These are phyloP conservation scores for Septoria petroselini DNA, from an alignment of 2,329 filamentous ascomycete species.

Conservation along the genomic window DNA sequence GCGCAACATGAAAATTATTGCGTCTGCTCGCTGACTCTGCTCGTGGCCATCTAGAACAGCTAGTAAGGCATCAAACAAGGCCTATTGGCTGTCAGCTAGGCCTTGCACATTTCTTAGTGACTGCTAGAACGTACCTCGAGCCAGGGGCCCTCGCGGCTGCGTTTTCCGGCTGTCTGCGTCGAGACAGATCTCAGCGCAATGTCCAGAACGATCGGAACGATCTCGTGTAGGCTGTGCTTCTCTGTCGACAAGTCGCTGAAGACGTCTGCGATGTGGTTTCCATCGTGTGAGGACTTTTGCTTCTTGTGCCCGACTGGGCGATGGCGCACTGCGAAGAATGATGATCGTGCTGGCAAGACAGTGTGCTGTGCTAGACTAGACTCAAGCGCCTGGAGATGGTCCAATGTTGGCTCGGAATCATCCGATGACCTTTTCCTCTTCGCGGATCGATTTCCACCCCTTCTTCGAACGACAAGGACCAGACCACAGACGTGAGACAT, in stretches of 20 bases:
- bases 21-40: background rate
- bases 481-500: slow-evolving; percentile 28
- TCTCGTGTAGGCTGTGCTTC: background rate
- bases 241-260: slow-evolving; percentile 11
- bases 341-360: slow-evolving; percentile 41
- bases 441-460: background rate
- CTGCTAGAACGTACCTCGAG: slow-evolving; percentile 35
- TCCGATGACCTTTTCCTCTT: slow-evolving; percentile 26
- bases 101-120: background rate
- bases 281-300: background rate
- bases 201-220: slow-evolving; percentile 38
- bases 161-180: slow-evolving; percentile 42
- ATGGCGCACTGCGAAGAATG: slow-evolving; percentile 35
- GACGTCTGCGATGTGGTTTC: background rate
- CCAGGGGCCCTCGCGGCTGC: slow-evolving; percentile 45
- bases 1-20: slow-evolving; percentile 26
- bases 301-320: slow-evolving; percentile 11
- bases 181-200: slow-evolving; percentile 43
- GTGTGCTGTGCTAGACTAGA: slow-evolving; percentile 43
- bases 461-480: slow-evolving; percentile 8
- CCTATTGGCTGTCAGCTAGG: background rate
- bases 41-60: background rate
- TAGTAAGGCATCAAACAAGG: slow-evolving; percentile 5
- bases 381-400: slow-evolving; percentile 19
- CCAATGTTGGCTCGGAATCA: background rate